Conservation (phyloP, 257 asterid species). For the Mitragyna speciosa region DNA sequence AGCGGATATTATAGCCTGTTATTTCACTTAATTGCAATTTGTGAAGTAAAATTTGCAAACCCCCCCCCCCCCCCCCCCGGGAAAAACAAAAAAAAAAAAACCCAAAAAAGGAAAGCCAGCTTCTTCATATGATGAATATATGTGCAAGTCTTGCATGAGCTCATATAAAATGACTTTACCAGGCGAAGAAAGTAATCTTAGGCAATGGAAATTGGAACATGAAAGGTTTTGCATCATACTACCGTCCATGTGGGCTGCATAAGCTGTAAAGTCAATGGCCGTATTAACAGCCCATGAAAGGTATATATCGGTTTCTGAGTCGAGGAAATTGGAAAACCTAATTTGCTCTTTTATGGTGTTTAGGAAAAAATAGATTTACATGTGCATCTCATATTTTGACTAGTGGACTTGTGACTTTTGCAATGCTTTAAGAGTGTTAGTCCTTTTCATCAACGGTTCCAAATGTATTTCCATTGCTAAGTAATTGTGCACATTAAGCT, state of each 20-base stretch:
- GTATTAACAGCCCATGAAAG: constrained; percentile 13
- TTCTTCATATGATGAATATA: not conserved
- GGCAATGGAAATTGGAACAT: not conserved
- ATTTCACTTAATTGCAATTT: too few relatives aligned
- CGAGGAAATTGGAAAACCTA: constrained; percentile 24
- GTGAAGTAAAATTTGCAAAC: too few relatives aligned
- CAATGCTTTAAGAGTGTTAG: not conserved
- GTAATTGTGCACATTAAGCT: not conserved
- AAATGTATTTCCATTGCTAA: not conserved
- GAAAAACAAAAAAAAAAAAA: not conserved
- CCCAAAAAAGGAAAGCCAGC: not conserved
- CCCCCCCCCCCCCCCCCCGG: too few relatives aligned
- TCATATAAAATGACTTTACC: not conserved
- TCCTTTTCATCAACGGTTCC: constrained; percentile 8
- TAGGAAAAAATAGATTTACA: constrained; percentile 18
- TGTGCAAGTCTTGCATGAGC: not conserved
- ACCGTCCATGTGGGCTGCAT: constrained; percentile 28
- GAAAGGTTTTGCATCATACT: not conserved
- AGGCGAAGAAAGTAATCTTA: not conserved
- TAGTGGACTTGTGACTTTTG: constrained; percentile 12
- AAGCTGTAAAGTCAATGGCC: constrained; percentile 17
- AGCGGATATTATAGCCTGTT: too few relatives aligned
- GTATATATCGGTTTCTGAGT: constrained; percentile 21
- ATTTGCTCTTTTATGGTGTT: constrained; percentile 20
- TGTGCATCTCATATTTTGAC: constrained; percentile 25